Evolutionary conservation across 2,329 filamentous ascomycete genomes (phyloP).

Genomic region (Diaporthe ilicicola): DNA sequence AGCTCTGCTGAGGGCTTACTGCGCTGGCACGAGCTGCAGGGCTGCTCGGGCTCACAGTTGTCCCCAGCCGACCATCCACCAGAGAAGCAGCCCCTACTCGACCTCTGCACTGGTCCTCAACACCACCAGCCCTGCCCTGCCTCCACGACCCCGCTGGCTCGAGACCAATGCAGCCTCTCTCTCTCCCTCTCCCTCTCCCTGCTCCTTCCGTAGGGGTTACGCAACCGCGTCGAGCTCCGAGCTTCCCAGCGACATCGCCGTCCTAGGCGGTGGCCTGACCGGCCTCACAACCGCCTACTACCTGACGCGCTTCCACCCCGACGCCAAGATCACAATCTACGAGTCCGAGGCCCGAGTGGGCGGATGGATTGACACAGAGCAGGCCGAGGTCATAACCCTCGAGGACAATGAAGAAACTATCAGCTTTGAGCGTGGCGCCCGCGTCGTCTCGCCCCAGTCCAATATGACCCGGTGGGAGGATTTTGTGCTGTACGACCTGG

Average conservation of each 20-base stretch:
- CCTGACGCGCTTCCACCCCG: constrained; percentile 72
- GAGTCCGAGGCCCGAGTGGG: constrained; percentile 76
- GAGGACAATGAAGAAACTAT: constrained; percentile 66
- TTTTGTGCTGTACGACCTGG: constrained; percentile 74
- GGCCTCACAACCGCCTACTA: constrained; percentile 83
- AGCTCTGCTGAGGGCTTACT: constrained; percentile 15
- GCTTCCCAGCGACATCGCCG: constrained; percentile 58
- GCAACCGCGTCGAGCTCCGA: constrained; percentile 1
- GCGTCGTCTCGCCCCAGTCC: constrained; percentile 71
- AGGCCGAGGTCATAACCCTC: constrained; percentile 60
- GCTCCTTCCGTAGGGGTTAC: constrained; percentile 14
- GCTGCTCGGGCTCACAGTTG: background rate
- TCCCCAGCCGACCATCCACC: background rate
- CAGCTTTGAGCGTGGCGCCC: constrained; percentile 84
- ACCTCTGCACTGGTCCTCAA: background rate
- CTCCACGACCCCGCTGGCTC: background rate
- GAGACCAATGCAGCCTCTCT: background rate
- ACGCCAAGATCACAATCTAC: constrained; percentile 79
- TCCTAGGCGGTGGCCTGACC: constrained; percentile 85
- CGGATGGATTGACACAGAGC: constrained; percentile 82
- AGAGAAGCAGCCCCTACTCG: background rate
- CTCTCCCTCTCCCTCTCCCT: background rate
- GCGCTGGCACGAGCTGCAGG: background rate
- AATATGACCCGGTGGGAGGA: constrained; percentile 61
- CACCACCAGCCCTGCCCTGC: background rate